Conservation (phyloP, 2,329 filamentous ascomycete genomes). For the Ascochyta rabiei region DNA sequence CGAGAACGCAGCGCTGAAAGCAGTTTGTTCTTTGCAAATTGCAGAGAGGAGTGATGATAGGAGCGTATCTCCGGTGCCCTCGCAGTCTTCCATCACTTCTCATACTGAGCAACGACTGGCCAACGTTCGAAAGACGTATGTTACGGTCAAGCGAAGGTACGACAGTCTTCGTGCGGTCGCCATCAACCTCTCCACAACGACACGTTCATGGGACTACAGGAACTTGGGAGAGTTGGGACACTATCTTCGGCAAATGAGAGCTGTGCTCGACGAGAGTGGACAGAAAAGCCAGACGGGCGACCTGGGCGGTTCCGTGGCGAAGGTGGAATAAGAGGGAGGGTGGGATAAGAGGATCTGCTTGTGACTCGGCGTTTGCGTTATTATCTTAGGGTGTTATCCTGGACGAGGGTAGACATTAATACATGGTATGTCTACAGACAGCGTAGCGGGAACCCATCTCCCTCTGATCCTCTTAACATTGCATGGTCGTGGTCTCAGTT, state of each 20-base stretch:
- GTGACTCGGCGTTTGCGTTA: too few relatives aligned
- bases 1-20: neutral
- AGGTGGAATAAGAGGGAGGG: neutral
- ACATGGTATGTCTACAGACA: too few relatives aligned
- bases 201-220: slow-evolving; percentile 22
- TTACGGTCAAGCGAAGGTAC: slow-evolving; percentile 24
- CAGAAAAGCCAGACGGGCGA: neutral
- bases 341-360: too few relatives aligned
- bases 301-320: neutral
- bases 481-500: too few relatives aligned
- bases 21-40: too few relatives aligned
- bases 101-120: slow-evolving; percentile 16
- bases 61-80: neutral
- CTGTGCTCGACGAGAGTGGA: slow-evolving; percentile 17
- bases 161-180: slow-evolving; percentile 21
- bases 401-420: too few relatives aligned
- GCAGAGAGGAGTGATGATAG: too few relatives aligned
- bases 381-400: neutral
- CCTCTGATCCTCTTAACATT: too few relatives aligned
- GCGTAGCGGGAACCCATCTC: too few relatives aligned
- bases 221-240: slow-evolving; percentile 36
- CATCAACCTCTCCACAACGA: slow-evolving; percentile 13
- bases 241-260: slow-evolving; percentile 21
- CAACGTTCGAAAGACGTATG: slow-evolving; percentile 32
- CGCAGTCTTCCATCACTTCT: neutral